These are phyloP conservation scores for Huntiella bhutanensis DNA, from an alignment of 2,329 filamentous ascomycete genomes.

Conservation along the genomic window DNA sequence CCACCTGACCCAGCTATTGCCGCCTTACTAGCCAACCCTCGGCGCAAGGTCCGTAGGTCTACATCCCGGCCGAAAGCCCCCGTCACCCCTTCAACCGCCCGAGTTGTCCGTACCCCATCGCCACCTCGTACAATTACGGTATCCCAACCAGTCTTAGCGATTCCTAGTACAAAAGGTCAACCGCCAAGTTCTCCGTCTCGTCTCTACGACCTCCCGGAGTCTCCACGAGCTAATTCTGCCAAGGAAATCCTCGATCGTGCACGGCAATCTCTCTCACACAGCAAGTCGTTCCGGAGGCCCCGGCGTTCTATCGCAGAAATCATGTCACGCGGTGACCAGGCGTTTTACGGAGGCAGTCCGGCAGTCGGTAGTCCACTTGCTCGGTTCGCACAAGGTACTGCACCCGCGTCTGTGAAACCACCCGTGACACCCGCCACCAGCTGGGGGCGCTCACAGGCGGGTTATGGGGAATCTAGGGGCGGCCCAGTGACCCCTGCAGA, in stretches of 20 bases:
- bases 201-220: slow-evolving; percentile 9
- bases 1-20: too few relatives aligned
- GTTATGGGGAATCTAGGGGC: too few relatives aligned
- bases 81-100: neutral
- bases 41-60: too few relatives aligned
- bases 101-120: neutral
- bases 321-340: neutral
- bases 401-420: neutral
- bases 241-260: slow-evolving; percentile 2
- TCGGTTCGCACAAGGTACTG: neutral
- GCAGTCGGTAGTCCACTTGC: neutral
- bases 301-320: neutral
- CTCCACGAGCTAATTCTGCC: slow-evolving; percentile 5
- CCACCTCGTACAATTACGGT: neutral
- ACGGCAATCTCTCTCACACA: neutral
- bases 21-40: too few relatives aligned
- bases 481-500: too few relatives aligned
- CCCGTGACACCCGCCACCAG: slow-evolving; percentile 11
- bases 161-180: neutral
- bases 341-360: neutral
- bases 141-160: slow-evolving; percentile 1
- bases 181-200: neutral
- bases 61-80: too few relatives aligned
- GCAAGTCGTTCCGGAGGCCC: neutral
- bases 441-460: neutral